These are phyloP conservation scores for Volvox africanus DNA, from an alignment of 139 green algal species.

Conservation along the genomic window DNA sequence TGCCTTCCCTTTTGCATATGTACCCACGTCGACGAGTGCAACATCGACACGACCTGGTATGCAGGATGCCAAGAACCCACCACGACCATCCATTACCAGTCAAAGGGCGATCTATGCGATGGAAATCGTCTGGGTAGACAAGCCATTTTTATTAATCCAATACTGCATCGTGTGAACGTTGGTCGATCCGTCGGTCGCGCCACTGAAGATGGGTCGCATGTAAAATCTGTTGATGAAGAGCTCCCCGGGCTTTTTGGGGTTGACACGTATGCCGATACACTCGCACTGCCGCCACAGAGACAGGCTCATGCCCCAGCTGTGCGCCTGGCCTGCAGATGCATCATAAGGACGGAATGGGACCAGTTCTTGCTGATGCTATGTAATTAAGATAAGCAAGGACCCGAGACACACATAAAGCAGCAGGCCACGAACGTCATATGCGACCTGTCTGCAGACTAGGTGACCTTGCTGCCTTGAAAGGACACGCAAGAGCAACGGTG, in stretches of 20 bases:
- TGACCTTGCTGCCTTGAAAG: too few species aligned
- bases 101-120: background rate
- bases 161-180: background rate
- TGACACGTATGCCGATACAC: background rate
- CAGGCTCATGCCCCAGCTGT: background rate
- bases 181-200: background rate
- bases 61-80: background rate
- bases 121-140: background rate
- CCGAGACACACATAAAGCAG: too few species aligned
- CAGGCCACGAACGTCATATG: too few species aligned
- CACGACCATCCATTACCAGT: background rate
- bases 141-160: background rate
- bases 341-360: background rate
- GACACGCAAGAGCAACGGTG: background rate
- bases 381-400: too few species aligned
- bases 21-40: background rate
- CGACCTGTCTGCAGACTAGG: too few species aligned
- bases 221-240: background rate
- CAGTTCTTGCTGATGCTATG: too few species aligned
- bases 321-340: background rate
- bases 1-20: background rate
- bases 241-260: background rate
- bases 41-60: background rate
- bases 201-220: slow-evolving; percentile 11
- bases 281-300: background rate